phyloP scores from a whole-genome alignment of 108 stramenopile species.

The Licmophora abbreviata region DNA sequence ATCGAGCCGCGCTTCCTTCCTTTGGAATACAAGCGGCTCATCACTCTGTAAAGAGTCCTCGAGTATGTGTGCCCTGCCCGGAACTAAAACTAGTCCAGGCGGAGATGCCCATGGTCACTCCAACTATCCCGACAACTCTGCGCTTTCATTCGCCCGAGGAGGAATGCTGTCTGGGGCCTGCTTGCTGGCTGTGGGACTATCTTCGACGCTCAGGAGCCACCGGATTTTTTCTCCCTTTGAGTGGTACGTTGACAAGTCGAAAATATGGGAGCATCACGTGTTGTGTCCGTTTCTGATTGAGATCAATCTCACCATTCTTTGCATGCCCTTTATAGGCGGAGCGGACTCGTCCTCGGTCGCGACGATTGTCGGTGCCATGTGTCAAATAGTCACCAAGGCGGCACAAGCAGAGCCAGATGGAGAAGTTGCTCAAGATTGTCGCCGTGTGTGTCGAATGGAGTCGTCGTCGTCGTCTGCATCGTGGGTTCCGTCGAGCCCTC shows the following conservation, averaged over 20 bases:
- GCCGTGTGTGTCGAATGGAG: constrained; percentile 45
- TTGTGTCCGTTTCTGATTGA: no score
- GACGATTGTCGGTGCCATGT: constrained; percentile 96
- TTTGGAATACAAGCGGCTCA: constrained; percentile 79
- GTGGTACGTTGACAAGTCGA: constrained; percentile 27
- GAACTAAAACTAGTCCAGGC: constrained; percentile 2
- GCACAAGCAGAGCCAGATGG: constrained; percentile 35
- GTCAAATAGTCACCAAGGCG: constrained; percentile 73
- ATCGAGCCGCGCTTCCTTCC: constrained; percentile 78
- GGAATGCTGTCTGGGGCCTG: constrained; percentile 96
- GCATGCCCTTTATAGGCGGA: constrained; percentile 75
- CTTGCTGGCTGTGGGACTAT: constrained; percentile 99
- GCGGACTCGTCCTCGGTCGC: constrained; percentile 93
- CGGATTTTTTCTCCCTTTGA: constrained; percentile 94
- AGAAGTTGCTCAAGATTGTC: constrained; percentile 52
- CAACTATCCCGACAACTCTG: constrained; percentile 11
- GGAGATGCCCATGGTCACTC: constrained; percentile 9
- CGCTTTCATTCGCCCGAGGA: constrained; percentile 77
- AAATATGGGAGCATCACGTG: no score
- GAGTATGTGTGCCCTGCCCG: not conserved
- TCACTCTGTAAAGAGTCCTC: not conserved
- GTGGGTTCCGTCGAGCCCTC: constrained; percentile 72
- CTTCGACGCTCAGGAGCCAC: constrained; percentile 85
- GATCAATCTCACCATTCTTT: no score
- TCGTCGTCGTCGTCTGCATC: constrained; percentile 28